phyloP scores from a whole-genome alignment of 106 monocot species.

The Phalaenopsis equestris region DNA sequence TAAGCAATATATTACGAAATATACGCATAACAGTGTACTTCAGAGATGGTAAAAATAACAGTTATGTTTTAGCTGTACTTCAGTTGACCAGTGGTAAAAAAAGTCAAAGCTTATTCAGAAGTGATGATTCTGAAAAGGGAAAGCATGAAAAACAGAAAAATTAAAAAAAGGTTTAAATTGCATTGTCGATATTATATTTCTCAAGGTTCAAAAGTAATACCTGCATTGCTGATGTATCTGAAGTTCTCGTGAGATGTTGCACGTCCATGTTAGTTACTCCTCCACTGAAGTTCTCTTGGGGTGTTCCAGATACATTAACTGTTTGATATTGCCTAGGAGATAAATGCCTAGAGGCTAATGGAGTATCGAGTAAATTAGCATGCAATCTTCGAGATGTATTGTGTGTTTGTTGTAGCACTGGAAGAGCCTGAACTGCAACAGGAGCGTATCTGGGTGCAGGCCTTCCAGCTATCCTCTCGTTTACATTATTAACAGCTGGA shows the following conservation, averaged over 20 bases:
- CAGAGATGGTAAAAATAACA: too few relatives aligned
- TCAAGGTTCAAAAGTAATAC: constrained; percentile 11
- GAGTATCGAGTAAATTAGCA: background rate
- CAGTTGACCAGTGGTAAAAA: too few relatives aligned
- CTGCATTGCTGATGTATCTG: constrained; percentile 23
- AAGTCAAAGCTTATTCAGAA: too few relatives aligned
- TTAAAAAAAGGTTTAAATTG: background rate
- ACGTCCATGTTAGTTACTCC: constrained; percentile 14
- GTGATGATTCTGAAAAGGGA: too few relatives aligned
- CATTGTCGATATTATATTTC: background rate
- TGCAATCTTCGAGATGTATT: constrained; percentile 8
- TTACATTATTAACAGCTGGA: constrained; percentile 11
- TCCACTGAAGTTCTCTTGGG: background rate
- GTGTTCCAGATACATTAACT: background rate
- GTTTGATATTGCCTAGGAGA: constrained; percentile 13
- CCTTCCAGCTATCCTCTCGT: constrained; percentile 8
- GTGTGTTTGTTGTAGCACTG: constrained; percentile 23
- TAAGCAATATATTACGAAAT: too few relatives aligned
- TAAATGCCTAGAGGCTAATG: background rate
- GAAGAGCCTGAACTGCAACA: constrained; percentile 47
- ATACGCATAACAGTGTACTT: too few relatives aligned
- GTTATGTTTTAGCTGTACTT: too few relatives aligned
- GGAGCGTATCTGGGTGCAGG: constrained; percentile 20
- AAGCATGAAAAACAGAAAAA: background rate
- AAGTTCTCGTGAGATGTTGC: constrained; percentile 12